Conservation (phyloP, 495 filamentous ascomycete genomes). For the Neurospora terricola region DNA sequence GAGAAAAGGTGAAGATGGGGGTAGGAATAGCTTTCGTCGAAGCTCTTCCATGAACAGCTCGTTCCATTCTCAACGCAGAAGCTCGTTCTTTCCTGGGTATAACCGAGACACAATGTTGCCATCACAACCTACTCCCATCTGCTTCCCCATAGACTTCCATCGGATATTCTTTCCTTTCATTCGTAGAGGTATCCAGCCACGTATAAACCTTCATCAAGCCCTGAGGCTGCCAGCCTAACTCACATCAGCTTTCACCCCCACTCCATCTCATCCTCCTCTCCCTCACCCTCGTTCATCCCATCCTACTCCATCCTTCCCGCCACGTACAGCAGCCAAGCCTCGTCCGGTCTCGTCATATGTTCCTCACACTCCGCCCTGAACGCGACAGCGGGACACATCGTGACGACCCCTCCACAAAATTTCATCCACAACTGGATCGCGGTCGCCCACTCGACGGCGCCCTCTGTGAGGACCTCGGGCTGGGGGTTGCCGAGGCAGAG, state of each 20-base stretch:
- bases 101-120: background rate
- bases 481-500: no score
- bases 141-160: background rate
- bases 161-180: rapidly evolving
- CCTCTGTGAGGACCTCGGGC: no score
- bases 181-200: background rate
- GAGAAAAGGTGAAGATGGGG: background rate
- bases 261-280: background rate
- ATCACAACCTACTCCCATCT: background rate
- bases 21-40: background rate
- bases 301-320: background rate
- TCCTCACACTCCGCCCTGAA: background rate
- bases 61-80: background rate
- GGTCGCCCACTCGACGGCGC: background rate
- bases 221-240: background rate
- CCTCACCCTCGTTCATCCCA: background rate
- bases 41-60: background rate
- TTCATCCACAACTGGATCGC: background rate
- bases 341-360: background rate
- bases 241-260: background rate
- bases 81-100: background rate
- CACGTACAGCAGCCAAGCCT: background rate
- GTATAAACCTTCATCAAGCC: background rate
- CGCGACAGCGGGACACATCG: background rate
- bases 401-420: background rate